phyloP scores from a whole-genome alignment of 257 asterid genomes.

The Solanum peruvianum region DNA sequence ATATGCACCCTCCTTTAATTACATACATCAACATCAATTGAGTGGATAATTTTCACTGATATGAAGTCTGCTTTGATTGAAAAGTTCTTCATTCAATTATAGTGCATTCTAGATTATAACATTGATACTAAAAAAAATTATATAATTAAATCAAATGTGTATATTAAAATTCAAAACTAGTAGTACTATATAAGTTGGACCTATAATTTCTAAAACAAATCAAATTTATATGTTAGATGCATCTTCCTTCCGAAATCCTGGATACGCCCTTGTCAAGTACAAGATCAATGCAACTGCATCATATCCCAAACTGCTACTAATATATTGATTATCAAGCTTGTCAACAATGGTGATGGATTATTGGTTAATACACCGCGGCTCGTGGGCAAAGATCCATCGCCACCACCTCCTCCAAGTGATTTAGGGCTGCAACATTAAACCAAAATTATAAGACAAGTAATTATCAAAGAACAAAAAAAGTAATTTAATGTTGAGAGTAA shows the following conservation, averaged over 20 bases:
- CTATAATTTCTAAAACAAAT: too few species aligned
- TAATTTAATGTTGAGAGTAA: not conserved
- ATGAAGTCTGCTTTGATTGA: not conserved
- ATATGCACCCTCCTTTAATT: not conserved
- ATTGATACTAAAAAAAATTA: too few species aligned
- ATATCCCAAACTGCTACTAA: constrained; percentile 4
- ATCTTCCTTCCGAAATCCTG: not conserved
- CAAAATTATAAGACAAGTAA: not conserved
- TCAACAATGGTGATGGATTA: not conserved
- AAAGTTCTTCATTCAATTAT: not conserved
- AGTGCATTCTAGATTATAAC: not conserved
- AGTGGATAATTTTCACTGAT: not conserved
- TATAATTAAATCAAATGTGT: not conserved
- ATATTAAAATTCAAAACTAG: not conserved
- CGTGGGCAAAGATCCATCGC: constrained; percentile 12
- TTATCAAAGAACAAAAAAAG: not conserved
- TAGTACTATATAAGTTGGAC: not conserved
- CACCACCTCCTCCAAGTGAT: constrained; percentile 34
- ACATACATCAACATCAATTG: not conserved
- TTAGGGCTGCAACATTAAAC: constrained; percentile 29
- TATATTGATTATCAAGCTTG: not conserved
- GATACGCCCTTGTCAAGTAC: not conserved
- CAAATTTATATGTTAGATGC: too few species aligned
- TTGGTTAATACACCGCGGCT: constrained; percentile 6
- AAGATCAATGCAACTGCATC: not conserved